Percentiles rank a stretch among this genome's conserved stretches.
Evolutionary conservation across 345 rosid species (phyloP).

Genomic region (Isatis tinctoria): DNA sequence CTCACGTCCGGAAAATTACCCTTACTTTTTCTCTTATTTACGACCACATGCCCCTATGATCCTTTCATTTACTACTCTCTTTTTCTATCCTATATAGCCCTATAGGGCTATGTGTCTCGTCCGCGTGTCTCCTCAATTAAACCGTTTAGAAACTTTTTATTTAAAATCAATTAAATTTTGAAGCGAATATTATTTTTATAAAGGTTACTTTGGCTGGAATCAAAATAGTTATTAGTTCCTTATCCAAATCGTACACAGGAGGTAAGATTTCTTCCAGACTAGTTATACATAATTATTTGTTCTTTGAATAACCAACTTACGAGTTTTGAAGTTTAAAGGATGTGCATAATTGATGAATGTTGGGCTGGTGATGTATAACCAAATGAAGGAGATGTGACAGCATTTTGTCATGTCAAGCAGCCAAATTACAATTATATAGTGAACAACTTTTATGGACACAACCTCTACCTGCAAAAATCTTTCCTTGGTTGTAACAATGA

Average conservation of each 20-base stretch:
- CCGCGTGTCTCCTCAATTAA: constrained; percentile 4
- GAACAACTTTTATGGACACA: not conserved
- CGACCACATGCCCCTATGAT: constrained; percentile 23
- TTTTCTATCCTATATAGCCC: no score
- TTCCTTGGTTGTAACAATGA: not conserved
- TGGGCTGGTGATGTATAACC: not conserved
- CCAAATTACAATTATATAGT: constrained; percentile 2
- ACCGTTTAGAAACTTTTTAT: not conserved
- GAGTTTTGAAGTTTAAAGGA: not conserved
- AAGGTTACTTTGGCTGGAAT: not conserved
- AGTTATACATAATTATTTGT: no score
- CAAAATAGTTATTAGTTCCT: not conserved
- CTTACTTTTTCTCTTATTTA: constrained; percentile 24
- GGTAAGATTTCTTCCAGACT: no score
- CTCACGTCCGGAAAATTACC: constrained; percentile 14
- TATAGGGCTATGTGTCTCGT: constrained; percentile 3
- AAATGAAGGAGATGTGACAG: not conserved
- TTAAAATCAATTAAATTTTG: not conserved
- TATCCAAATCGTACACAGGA: no score
- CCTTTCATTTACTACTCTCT: not conserved
- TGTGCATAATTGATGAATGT: not conserved
- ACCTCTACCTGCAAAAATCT: not conserved
- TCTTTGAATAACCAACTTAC: not conserved
- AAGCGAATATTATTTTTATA: not conserved
- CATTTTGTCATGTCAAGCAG: not conserved